Base-by-base conservation (phyloP, 306 rosid genomes). In the Mimosa bimucronata region DNA sequence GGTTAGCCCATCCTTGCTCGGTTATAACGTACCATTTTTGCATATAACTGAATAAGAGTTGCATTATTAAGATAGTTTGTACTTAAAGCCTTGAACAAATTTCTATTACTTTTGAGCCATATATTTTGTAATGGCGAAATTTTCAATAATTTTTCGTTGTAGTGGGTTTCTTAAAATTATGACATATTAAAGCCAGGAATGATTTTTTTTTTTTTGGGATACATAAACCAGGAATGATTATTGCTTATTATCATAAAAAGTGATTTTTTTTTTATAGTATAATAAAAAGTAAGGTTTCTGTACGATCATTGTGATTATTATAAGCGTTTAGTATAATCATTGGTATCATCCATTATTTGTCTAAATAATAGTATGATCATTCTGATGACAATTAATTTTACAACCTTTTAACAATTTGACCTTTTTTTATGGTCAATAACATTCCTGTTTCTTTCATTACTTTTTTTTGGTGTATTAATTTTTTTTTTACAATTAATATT, bases 301-400 rank as follows among this genome's bases (percentile, higher is more conserved):
- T 13, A 29, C 28, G 28, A 62, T 3, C 18, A 10, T 30, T 16
- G 23, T 14, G 25, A 37, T 65, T 65, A 65, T 65, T 31, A 16
- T 16, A 18, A 65, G 42, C 9, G 25, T 16, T 30, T 31, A 7
- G 25, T 65, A 30, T 14, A 15, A 65, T 65, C 11, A 62, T 62
- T 30, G 70, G 70, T 65, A 31, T 15, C 21, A n/a, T 7, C 37
- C 34, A 50, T 60, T 8, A 61, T 62, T 12, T 60, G 15, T 60
- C 34, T 60, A 60, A 25, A 60, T 60, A 60, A 26, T 26, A 23
- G 9, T 66, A 62, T 12, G 41, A 23, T 75, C 50, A 41, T 66
- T 19, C 11, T 67, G 18, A 21, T 65, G 25, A 48, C 70, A 58
- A n/a, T 78, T 46, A 45, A 71, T 64, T 64, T 64, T 21, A 64